These are phyloP conservation scores for Zygoascus meyerae DNA, from an alignment of 1,139 yeast species.

Conservation along the genomic window DNA sequence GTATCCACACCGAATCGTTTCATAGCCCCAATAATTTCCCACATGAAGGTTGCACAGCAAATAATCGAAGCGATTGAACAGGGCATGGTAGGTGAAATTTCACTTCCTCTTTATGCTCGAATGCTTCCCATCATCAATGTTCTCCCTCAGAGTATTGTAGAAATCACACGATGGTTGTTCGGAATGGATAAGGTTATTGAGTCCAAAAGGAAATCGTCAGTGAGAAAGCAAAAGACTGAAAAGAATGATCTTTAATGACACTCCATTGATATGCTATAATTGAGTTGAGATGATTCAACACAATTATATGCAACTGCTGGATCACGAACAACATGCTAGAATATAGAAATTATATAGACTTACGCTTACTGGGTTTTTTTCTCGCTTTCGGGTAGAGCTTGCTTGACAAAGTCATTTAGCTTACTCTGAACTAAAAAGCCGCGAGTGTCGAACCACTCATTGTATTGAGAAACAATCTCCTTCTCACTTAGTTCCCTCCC, in stretches of 20 bases:
- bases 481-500: conserved; percentile 11
- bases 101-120: conserved; percentile 66
- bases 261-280: no score
- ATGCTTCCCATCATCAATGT: conserved; percentile 60
- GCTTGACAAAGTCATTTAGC: conserved; percentile 17
- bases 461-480: conserved; percentile 17
- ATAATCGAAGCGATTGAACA: conserved; percentile 50
- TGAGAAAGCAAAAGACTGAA: background rate
- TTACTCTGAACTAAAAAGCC: conserved; percentile 27
- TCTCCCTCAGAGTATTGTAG: conserved; percentile 67
- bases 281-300: no score
- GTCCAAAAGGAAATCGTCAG: background rate
- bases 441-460: conserved; percentile 26
- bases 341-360: no score
- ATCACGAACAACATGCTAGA: no score
- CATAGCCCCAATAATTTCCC: conserved; percentile 73
- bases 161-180: conserved; percentile 45
- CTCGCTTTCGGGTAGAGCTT: conserved; percentile 10
- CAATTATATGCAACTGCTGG: no score
- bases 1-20: conserved; percentile 63
- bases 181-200: conserved; percentile 50
- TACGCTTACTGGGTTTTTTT: conserved; percentile 11
- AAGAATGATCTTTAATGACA: background rate
- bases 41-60: conserved; percentile 51
- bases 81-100: conserved; percentile 64